phyloP scores from a whole-genome alignment of 495 filamentous ascomycete species.

The Aspergillus olivimuriae region DNA sequence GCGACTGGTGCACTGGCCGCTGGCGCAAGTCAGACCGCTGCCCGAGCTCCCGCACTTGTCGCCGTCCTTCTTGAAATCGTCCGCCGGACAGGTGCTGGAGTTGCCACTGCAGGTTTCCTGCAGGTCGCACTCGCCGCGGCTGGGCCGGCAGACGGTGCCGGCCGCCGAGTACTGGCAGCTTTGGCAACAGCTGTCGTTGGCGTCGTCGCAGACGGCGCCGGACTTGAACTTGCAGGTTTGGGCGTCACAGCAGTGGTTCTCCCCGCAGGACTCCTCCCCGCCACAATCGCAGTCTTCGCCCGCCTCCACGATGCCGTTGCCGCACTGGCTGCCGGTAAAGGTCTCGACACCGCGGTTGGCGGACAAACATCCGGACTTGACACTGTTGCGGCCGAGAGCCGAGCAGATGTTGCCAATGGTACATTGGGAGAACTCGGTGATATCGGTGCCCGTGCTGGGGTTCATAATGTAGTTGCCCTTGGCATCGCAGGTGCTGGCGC shows the following conservation, averaged over 20 bases:
- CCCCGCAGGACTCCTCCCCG: constrained; percentile 59
- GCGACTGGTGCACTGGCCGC: constrained; percentile 90
- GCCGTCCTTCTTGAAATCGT: constrained; percentile 66
- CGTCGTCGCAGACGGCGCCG: constrained; percentile 75
- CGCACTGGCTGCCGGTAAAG: constrained; percentile 81
- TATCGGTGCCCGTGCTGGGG: constrained; percentile 66
- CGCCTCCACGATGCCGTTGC: constrained; percentile 92
- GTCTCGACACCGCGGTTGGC: constrained; percentile 80
- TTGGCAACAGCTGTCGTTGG: constrained; percentile 85
- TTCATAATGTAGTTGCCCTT: constrained; percentile 86
- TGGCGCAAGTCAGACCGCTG: constrained; percentile 68
- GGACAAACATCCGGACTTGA: constrained; percentile 68
- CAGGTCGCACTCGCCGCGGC: constrained; percentile 74
- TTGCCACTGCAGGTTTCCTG: constrained; percentile 75
- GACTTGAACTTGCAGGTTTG: constrained; percentile 81
- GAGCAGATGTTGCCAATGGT: constrained; percentile 91
- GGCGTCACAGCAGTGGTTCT: constrained; percentile 77
- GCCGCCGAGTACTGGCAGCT: constrained; percentile 66
- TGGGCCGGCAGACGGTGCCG: constrained; percentile 69
- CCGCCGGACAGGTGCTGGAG: constrained; percentile 64
- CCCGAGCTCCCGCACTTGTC: constrained; percentile 53
- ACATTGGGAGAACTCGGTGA: constrained; percentile 79
- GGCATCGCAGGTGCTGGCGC: constrained; percentile 64
- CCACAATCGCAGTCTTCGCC: constrained; percentile 98
- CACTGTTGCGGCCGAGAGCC: constrained; percentile 73